Conservation (phyloP, 768 basidiomycete genomes). For the Boletus patriciae region DNA sequence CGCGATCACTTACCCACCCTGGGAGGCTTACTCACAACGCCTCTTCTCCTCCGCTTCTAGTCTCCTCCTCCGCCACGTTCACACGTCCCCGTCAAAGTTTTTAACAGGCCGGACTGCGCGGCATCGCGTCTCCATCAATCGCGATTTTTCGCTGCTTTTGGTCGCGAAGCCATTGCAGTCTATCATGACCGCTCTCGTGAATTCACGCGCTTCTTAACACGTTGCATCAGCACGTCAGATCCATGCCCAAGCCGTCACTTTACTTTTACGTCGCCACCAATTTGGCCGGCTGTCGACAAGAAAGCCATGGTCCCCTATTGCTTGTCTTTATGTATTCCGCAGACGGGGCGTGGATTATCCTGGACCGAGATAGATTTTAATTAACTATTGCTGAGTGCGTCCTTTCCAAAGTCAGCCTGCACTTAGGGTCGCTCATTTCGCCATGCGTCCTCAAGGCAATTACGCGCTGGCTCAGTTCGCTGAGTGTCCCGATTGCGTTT, state of each 20-base stretch:
- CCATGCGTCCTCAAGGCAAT: slow-evolving; percentile 36
- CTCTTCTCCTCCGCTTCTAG: slow-evolving; percentile 15
- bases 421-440: slow-evolving; percentile 31
- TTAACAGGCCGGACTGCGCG: slow-evolving; percentile 12
- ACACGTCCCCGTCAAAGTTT: slow-evolving; percentile 10
- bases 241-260: slow-evolving; percentile 31
- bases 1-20: slow-evolving; percentile 25
- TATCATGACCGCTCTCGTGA: slow-evolving; percentile 34
- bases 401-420: slow-evolving; percentile 21
- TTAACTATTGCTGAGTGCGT: slow-evolving; percentile 29
- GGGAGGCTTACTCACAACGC: slow-evolving; percentile 9
- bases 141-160: slow-evolving; percentile 23
- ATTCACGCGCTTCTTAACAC: slow-evolving; percentile 38
- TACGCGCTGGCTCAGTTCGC: slow-evolving; percentile 40
- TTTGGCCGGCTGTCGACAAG: slow-evolving; percentile 22
- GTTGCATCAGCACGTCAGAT: slow-evolving; percentile 38
- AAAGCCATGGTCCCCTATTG: slow-evolving; percentile 33
- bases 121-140: slow-evolving; percentile 21
- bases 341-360: slow-evolving; percentile 35
- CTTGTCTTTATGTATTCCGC: slow-evolving; percentile 38
- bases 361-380: slow-evolving; percentile 37
- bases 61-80: slow-evolving; percentile 9
- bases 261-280: slow-evolving; percentile 34
- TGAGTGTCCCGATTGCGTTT: slow-evolving; percentile 35
- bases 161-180: slow-evolving; percentile 32